phyloP scores from a whole-genome alignment of 768 basidiomycete species.

The Rhizopogon salebrosus region DNA sequence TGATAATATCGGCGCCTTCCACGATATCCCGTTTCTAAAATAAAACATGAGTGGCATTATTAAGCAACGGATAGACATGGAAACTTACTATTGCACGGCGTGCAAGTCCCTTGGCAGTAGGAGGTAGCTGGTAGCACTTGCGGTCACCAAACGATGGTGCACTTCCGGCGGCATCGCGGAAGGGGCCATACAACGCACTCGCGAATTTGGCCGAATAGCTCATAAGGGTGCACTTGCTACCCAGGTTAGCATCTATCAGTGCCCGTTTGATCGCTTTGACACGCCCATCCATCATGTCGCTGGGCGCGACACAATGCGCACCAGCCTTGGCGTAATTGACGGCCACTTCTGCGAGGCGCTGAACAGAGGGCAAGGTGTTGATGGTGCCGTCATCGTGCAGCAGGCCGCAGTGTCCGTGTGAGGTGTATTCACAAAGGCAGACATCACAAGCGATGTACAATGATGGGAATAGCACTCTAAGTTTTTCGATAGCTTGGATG shows the following conservation, averaged over 20 bases:
- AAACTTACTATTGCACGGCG: constrained; percentile 82
- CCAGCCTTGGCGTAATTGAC: constrained; percentile 90
- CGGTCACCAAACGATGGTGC: constrained; percentile 92
- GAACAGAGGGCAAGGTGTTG: constrained; percentile 69
- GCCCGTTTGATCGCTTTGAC: constrained; percentile 84
- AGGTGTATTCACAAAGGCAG: constrained; percentile 99
- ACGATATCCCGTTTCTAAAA: constrained; percentile 74
- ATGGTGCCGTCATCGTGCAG: constrained; percentile 73
- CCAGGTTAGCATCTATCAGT: constrained; percentile 78
- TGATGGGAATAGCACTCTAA: constrained; percentile 72
- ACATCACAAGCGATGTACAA: constrained; percentile 93
- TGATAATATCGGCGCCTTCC: constrained; percentile 97
- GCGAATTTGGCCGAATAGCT: constrained; percentile 98
- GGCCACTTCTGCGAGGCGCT: constrained; percentile 90
- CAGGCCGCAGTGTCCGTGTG: constrained; percentile 93
- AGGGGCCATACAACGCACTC: constrained; percentile 91
- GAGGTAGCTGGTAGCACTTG: constrained; percentile 98
- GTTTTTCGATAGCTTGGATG: constrained; percentile 81
- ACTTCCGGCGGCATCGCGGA: constrained; percentile 98
- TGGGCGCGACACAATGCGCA: constrained; percentile 97
- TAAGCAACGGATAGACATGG: not conserved
- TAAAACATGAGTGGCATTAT: constrained; percentile 2
- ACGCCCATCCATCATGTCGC: constrained; percentile 99
- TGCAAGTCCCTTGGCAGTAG: constrained; percentile 82
- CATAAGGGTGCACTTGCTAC: constrained; percentile 91